Evolutionary conservation across 1,284 basidiomycete species (phyloP).

Genomic region (Melampsora larici-populina): DNA sequence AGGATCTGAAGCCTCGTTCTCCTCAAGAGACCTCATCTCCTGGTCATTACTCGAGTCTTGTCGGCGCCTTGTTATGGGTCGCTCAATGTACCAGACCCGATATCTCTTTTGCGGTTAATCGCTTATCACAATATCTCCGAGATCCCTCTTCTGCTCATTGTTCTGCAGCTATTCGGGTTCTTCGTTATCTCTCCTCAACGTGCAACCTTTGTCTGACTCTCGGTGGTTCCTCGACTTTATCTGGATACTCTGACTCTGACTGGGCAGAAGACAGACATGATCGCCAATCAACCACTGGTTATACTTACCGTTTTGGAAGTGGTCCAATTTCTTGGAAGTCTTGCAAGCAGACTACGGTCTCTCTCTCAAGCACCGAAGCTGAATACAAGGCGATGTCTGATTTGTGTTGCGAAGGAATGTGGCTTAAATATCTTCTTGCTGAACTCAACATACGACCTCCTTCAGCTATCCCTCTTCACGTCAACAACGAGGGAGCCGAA

Average conservation of each 20-base stretch:
- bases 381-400: too few relatives aligned
- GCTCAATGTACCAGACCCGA: conserved; percentile 2
- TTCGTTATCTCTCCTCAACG: not conserved
- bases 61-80: not conserved
- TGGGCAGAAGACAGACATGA: not conserved
- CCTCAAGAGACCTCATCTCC: not conserved
- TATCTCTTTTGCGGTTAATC: too few relatives aligned
- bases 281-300: not conserved
- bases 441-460: not conserved
- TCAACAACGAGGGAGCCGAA: not conserved
- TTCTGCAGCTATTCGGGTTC: not conserved
- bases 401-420: not conserved
- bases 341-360: not conserved
- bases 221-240: not conserved
- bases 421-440: not conserved
- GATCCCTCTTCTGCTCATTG: too few relatives aligned
- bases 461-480: too few relatives aligned
- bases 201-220: not conserved
- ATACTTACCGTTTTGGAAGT: not conserved
- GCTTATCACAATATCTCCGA: too few relatives aligned
- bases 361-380: too few relatives aligned
- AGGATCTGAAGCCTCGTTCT: not conserved
- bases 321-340: conserved; percentile 2
- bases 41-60: not conserved
- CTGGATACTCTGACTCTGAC: not conserved